These are phyloP conservation scores for Durotheca rogersii DNA, from an alignment of 495 filamentous ascomycete genomes.

Conservation along the genomic window DNA sequence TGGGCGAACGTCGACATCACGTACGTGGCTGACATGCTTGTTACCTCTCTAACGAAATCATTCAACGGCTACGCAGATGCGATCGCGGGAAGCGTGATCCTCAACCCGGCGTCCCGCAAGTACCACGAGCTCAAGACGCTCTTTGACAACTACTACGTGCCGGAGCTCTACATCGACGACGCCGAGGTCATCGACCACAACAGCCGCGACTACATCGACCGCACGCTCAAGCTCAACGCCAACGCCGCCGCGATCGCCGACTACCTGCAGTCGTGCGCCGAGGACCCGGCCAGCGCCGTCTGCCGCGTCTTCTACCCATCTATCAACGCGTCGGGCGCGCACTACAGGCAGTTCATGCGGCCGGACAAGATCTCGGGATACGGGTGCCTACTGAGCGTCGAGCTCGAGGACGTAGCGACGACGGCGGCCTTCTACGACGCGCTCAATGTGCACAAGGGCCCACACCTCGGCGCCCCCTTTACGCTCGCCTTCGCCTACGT, in stretches of 20 bases:
- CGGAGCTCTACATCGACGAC: slow-evolving; percentile 45
- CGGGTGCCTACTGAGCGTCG: slow-evolving; percentile 42
- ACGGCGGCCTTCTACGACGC: slow-evolving; percentile 45
- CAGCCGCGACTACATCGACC: slow-evolving; percentile 41
- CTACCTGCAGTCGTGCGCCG: slow-evolving; percentile 30
- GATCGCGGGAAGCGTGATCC: slow-evolving; percentile 48
- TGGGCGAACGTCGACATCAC: slow-evolving; percentile 49
- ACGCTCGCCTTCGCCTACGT: slow-evolving; percentile 47
- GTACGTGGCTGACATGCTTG: slow-evolving; percentile 44
- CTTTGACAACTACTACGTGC: slow-evolving; percentile 35
- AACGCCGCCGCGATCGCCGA: slow-evolving; percentile 45
- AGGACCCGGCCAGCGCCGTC: slow-evolving; percentile 31
- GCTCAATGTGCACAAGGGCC: slow-evolving; percentile 44
- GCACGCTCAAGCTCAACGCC: slow-evolving; percentile 42
- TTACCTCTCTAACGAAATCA: slow-evolving; percentile 52
- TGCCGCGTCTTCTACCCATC: slow-evolving; percentile 44
- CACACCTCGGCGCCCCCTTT: slow-evolving; percentile 48
- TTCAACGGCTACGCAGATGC: slow-evolving; percentile 54
- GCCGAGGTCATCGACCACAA: slow-evolving; percentile 45
- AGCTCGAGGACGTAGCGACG: slow-evolving; percentile 37
- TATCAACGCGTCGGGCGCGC: slow-evolving; percentile 24
- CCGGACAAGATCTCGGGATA: slow-evolving; percentile 34
- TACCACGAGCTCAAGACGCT: slow-evolving; percentile 35
- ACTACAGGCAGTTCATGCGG: slow-evolving; percentile 43
- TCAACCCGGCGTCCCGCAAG: slow-evolving; percentile 41